Percentiles rank a stretch among this genome's conserved stretches.
phyloP scores from a whole-genome alignment of 1,284 basidiomycete genomes.

The Meira miltonrushii region DNA sequence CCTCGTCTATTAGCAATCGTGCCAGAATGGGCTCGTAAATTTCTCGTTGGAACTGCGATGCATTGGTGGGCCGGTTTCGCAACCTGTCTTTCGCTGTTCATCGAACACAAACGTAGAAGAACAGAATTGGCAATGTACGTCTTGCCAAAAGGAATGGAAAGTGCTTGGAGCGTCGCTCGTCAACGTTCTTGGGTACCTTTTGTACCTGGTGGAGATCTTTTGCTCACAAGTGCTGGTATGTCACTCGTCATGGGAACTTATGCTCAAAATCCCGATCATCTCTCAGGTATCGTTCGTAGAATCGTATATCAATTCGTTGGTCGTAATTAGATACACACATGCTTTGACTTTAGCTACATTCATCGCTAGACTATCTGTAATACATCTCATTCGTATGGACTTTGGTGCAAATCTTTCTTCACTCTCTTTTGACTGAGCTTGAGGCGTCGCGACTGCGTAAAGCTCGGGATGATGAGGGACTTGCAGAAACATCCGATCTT shows the following conservation, averaged over 20 bases:
- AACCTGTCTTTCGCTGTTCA: constrained; percentile 71
- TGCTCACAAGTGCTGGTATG: constrained; percentile 69
- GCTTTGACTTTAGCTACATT: no score
- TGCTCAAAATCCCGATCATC: constrained; percentile 79
- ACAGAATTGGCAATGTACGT: constrained; percentile 91
- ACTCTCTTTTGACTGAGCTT: no score
- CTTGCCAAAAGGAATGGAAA: constrained; percentile 68
- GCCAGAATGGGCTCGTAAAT: constrained; percentile 58
- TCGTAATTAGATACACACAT: neutral
- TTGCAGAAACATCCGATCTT: no score
- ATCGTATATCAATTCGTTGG: constrained; percentile 68
- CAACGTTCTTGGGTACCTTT: constrained; percentile 71
- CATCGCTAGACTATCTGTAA: no score
- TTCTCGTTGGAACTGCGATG: constrained; percentile 61
- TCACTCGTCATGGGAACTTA: constrained; percentile 81
- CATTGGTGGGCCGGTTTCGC: constrained; percentile 73
- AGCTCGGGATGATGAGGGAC: no score
- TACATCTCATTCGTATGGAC: no score
- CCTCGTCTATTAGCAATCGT: constrained; percentile 10
- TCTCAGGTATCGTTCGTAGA: constrained; percentile 77
- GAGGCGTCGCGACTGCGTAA: no score
- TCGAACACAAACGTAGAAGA: constrained; percentile 76
- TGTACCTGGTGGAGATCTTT: constrained; percentile 63
- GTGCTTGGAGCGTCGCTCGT: constrained; percentile 71
- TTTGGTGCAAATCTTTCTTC: no score